Conservation (phyloP, 2,329 filamentous ascomycete species). For the Diplocarpon mali region DNA sequence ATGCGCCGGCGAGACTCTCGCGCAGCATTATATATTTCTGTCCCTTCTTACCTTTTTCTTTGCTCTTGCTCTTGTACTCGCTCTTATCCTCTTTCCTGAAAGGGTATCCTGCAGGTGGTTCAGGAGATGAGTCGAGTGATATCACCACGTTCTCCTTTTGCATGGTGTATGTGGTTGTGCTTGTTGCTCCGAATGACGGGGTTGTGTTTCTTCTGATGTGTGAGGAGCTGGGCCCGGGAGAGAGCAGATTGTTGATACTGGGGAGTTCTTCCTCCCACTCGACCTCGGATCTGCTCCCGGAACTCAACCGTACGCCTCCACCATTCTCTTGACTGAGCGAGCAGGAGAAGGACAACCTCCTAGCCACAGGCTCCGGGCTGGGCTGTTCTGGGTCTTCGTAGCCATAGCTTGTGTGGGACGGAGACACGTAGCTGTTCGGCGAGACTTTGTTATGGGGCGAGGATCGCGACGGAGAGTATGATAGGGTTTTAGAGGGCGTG, state of each 20-base stretch:
- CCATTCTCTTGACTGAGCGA: not conserved
- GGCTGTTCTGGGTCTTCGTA: not conserved
- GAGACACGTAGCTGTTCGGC: not conserved
- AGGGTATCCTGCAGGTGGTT: not conserved
- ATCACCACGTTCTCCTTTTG: not conserved
- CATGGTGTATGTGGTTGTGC: not conserved
- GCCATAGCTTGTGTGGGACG: not conserved
- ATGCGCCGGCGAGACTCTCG: conserved; percentile 28
- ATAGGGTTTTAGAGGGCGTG: conserved; percentile 2
- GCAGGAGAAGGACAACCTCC: not conserved
- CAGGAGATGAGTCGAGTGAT: not conserved
- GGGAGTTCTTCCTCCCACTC: too few species aligned
- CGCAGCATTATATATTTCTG: conserved; percentile 24
- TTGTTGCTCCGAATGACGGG: not conserved
- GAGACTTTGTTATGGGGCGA: conserved; percentile 8
- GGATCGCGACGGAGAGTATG: not conserved
- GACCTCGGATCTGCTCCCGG: not conserved
- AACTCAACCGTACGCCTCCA: not conserved
- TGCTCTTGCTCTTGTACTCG: too few species aligned
- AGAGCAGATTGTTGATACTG: not conserved
- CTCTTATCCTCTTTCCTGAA: too few species aligned
- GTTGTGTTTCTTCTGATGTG: not conserved
- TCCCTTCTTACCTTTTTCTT: conserved; percentile 4
- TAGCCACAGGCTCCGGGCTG: conserved; percentile 1
- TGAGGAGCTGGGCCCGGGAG: not conserved